Base-by-base conservation (phyloP, 805 yeast species). In the Saccharomycopsis fibuligera region DNA sequence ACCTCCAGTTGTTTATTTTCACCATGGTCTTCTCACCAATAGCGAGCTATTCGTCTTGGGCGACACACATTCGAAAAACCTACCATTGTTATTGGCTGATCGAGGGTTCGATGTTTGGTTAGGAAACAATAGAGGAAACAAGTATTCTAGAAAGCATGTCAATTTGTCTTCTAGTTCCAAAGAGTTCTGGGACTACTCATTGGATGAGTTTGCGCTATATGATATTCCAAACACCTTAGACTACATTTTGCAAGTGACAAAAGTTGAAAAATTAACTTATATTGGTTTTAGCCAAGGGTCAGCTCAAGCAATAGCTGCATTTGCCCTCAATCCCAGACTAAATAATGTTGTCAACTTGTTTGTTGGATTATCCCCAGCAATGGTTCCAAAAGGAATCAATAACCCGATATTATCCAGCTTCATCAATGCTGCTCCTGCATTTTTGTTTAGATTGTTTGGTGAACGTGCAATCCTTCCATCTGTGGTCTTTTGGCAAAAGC, bases 271-370 rank as follows among this genome's bases (percentile, higher is more conserved):
- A 16, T 63, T 89, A 30, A 76, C 80, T 1, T 90, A 88, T 60
- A 74, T 90, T 55, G 98, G 97, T 1, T 90, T 90, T 60, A 81
- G 91, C 21, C 98, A 90, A 63, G 98, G 98, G 19, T 81, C 95
- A 0, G 95, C 97, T 1, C 96, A 90, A 64, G 88, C 88, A 37
- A 81, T 90, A 62, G 96, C 96, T 1, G 74, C 95, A 8, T 68
- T 88, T 22, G 76, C 93, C 0, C 57, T 81, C n/a, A 78, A 80
- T 59, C 80, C 83, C 5, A 70, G 72, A 2, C 68, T 90, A 48
- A 86, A 85, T 62, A 56, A 63, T 8, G 74, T 75, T 55, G 68
- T 79, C 37, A 67, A 71, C n/a, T 65, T 63, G 47, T 83, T 90
- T 54, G 77, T 89, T 47, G 96, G 95, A 1, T 75, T 90, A 38